These are phyloP conservation scores for Lantana camara DNA, from an alignment of 257 asterid genomes.

Conservation along the genomic window DNA sequence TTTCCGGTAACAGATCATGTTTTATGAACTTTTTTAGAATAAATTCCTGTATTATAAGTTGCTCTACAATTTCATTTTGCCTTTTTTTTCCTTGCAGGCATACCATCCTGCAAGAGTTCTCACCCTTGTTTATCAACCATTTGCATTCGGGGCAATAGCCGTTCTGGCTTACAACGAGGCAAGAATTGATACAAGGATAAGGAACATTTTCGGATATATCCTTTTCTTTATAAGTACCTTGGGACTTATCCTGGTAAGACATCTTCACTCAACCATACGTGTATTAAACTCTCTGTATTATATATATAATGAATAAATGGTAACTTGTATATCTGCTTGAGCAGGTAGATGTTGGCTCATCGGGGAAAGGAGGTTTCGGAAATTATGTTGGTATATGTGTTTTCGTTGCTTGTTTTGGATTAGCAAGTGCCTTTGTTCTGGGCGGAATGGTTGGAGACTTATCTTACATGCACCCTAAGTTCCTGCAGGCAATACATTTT, in stretches of 20 bases:
- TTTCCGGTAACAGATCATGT: conserved; percentile 51
- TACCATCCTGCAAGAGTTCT: conserved; percentile 88
- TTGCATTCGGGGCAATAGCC: conserved; percentile 61
- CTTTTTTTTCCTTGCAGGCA: conserved; percentile 37
- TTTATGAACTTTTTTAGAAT: background rate
- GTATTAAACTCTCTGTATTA: no score
- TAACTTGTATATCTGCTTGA: background rate
- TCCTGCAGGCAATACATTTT: conserved; percentile 57
- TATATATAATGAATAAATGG: no score
- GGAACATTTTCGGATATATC: conserved; percentile 65
- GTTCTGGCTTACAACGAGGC: conserved; percentile 66
- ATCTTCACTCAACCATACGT: conserved; percentile 3
- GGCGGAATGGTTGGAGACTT: conserved; percentile 93
- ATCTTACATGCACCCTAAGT: conserved; percentile 80
- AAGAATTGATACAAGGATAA: conserved; percentile 63
- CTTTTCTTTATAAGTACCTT: conserved; percentile 64
- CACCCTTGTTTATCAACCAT: conserved; percentile 82
- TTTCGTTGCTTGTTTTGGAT: conserved; percentile 74
- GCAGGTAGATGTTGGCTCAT: conserved; percentile 69
- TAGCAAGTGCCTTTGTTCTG: conserved; percentile 81
- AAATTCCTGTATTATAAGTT: background rate
- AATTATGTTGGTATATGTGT: conserved; percentile 60
- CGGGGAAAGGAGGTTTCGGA: conserved; percentile 74
- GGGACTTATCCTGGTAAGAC: conserved; percentile 61
- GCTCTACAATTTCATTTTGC: background rate